Conservation (phyloP, 768 basidiomycete genomes). For the Tubosaeta sp. region DNA sequence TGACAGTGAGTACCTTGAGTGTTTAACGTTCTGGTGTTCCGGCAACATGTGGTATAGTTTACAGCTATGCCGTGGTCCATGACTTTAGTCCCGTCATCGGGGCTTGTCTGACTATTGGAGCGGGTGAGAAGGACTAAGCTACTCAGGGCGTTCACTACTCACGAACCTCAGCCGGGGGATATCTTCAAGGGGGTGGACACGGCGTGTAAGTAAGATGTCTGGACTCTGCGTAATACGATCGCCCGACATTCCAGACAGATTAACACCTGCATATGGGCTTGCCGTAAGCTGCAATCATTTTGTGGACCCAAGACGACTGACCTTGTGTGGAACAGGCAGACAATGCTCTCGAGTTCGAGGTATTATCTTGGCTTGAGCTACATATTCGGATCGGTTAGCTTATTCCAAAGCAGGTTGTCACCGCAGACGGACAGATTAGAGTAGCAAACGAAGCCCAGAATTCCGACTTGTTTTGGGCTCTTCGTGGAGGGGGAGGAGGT, state of each 20-base stretch:
- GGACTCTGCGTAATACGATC: neutral
- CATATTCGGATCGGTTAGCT: neutral
- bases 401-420: conserved; percentile 29
- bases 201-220: conserved; percentile 19
- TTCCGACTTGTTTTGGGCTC: conserved; percentile 50
- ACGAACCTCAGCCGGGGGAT: conserved; percentile 40
- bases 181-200: conserved; percentile 47
- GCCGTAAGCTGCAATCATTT: conserved; percentile 22
- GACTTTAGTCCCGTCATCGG: conserved; percentile 19
- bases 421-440: conserved; percentile 36
- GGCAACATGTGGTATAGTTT: conserved; percentile 7
- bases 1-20: conserved; percentile 4
- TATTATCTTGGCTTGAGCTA: neutral
- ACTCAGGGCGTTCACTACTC: neutral
- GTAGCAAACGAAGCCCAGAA: conserved; percentile 40
- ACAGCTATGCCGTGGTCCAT: conserved; percentile 7
- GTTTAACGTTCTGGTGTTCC: neutral
- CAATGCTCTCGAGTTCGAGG: conserved; percentile 41
- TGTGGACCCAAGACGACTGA: neutral
- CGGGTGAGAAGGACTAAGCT: conserved; percentile 1
- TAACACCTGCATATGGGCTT: conserved; percentile 41
- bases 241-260: conserved; percentile 2
- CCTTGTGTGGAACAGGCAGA: conserved; percentile 33
- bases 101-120: conserved; percentile 20
- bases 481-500: conserved; percentile 51